A percentile compares a stretch with the other conserved stretches of the same genome.
Evolutionary conservation across 768 basidiomycete species (phyloP).

Genomic region (Pleurotus pulmonarius): DNA sequence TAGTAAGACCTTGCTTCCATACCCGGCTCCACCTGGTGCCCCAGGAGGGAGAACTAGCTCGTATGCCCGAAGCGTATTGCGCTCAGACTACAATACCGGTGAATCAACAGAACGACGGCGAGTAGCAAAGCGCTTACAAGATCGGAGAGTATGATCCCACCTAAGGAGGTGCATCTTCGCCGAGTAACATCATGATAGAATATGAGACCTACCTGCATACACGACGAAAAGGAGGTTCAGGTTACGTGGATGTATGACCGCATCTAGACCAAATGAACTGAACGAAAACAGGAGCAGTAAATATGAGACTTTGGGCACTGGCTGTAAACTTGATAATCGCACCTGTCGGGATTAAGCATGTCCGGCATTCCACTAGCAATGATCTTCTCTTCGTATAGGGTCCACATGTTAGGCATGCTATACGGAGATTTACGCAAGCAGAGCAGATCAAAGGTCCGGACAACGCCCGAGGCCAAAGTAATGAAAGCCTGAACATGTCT

Average conservation of each 20-base stretch:
- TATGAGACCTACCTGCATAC: conserved; percentile 56
- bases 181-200: no score
- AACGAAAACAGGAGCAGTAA: conserved; percentile 6
- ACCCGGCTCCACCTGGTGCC: conserved; percentile 74
- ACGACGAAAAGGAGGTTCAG: conserved; percentile 69
- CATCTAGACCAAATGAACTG: conserved; percentile 54
- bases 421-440: conserved; percentile 66
- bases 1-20: conserved; percentile 45
- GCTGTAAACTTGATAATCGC: conserved; percentile 8
- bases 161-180: conserved; percentile 24
- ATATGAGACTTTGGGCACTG: neutral
- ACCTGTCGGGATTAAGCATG: conserved; percentile 30
- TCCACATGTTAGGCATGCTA: conserved; percentile 75
- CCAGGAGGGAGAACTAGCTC: conserved; percentile 74
- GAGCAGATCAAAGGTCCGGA: conserved; percentile 74
- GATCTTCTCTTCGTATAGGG: conserved; percentile 58
- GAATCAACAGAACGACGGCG: neutral
- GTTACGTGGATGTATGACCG: conserved; percentile 67
- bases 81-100: conserved; percentile 33
- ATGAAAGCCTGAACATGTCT: conserved; percentile 39
- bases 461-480: conserved; percentile 47
- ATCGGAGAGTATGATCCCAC: conserved; percentile 58
- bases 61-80: conserved; percentile 54
- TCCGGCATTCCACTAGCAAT: conserved; percentile 35
- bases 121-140: conserved; percentile 34